These are phyloP conservation scores for Saprolegnia diclina DNA, from an alignment of 352 stramenopile genomes.

Conservation along the genomic window DNA sequence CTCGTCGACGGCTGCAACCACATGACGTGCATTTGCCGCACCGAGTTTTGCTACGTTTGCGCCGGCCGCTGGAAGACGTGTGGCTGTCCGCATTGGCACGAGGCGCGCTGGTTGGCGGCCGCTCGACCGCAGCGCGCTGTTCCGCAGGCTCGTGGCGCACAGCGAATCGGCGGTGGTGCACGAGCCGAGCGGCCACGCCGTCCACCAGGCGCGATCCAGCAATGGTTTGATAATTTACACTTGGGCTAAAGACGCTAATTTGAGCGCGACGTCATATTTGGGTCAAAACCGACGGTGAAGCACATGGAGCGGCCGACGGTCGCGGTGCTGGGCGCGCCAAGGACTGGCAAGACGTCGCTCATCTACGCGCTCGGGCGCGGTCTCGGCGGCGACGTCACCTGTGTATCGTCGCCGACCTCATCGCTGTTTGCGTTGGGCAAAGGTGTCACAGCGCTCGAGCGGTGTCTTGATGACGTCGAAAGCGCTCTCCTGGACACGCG, in stretches of 20 bases:
- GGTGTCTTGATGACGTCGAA: background rate
- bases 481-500: background rate
- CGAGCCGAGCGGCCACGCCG: too few relatives aligned
- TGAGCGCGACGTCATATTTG: too few relatives aligned
- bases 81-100: background rate
- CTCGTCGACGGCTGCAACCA: constrained; percentile 14
- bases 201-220: too few relatives aligned
- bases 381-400: background rate
- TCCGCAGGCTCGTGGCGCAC: too few relatives aligned
- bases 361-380: background rate
- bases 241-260: too few relatives aligned
- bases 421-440: background rate
- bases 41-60: constrained; percentile 15
- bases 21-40: constrained; percentile 16
- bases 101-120: background rate
- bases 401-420: too few relatives aligned
- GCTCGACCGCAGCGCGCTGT: too few relatives aligned
- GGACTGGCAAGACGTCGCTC: background rate
- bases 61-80: background rate
- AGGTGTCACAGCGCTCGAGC: background rate
- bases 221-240: too few relatives aligned
- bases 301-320: background rate
- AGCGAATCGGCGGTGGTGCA: too few relatives aligned
- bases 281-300: background rate
- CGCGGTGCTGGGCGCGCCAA: background rate